These are phyloP conservation scores for Eucalyptus polyanthemos DNA, from an alignment of 345 rosid species.

Conservation along the genomic window DNA sequence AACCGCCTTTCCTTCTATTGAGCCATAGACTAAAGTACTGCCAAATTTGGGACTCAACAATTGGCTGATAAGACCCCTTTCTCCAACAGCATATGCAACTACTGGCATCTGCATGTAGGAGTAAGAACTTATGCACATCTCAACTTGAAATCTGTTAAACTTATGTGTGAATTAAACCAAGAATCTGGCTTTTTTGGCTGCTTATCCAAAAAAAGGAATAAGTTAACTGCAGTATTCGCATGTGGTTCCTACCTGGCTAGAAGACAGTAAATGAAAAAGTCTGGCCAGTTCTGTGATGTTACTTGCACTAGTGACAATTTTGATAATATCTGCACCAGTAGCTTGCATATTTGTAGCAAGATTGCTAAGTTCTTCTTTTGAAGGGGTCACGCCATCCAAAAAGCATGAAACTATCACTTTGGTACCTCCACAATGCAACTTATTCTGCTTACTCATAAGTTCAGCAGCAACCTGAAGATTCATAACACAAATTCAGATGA, in stretches of 20 bases:
- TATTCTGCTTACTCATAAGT: conserved; percentile 7
- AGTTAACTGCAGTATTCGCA: neutral
- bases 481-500: neutral
- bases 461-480: conserved; percentile 34
- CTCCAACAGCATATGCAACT: conserved; percentile 39
- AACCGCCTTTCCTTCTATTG: conserved; percentile 19
- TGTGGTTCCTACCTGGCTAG: conserved; percentile 12
- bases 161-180: neutral
- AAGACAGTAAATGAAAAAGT: conserved; percentile 24
- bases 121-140: neutral
- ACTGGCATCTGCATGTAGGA: conserved; percentile 17
- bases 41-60: conserved; percentile 39
- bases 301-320: conserved; percentile 17
- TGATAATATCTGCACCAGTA: conserved; percentile 35
- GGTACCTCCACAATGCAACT: neutral
- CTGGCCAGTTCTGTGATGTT: conserved; percentile 37
- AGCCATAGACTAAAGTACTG: conserved; percentile 36
- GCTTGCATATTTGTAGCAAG: conserved; percentile 24
- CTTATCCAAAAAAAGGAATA: neutral
- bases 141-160: neutral
- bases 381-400: conserved; percentile 17
- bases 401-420: conserved; percentile 34
- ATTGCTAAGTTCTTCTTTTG: conserved; percentile 17
- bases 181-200: neutral
- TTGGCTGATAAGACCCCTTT: conserved; percentile 55